phyloP scores from a whole-genome alignment of 306 rosid genomes.

The Glycyrrhiza uralensis region DNA sequence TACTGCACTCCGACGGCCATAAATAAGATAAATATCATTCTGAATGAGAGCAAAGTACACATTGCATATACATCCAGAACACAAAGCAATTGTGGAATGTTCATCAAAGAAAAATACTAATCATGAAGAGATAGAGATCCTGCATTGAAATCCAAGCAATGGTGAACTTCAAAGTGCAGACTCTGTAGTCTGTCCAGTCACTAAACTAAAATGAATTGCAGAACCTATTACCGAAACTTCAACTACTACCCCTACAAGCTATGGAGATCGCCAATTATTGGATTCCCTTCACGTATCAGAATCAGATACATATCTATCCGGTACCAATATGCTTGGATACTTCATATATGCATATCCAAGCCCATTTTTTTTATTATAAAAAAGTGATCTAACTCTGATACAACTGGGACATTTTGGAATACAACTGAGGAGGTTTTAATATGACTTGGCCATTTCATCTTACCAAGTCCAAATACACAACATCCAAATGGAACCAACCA shows the following conservation, averaged over 20 bases:
- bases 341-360: not conserved
- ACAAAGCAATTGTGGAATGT: not conserved
- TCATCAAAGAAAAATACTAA: not conserved
- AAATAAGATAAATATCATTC: conserved; percentile 13
- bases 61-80: not conserved
- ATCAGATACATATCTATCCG: not conserved
- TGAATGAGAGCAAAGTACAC: not conserved
- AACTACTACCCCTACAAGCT: not conserved
- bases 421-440: not conserved
- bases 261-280: not conserved
- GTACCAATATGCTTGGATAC: not conserved
- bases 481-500: not conserved
- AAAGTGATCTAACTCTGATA: not conserved
- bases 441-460: not conserved
- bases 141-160: conserved; percentile 17
- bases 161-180: not conserved
- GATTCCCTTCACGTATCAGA: not conserved
- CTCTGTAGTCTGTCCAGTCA: not conserved
- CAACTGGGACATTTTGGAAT: not conserved
- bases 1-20: conserved; percentile 52
- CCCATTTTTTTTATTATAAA: not conserved
- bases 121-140: not conserved
- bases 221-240: not conserved
- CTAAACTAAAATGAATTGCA: not conserved
- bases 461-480: not conserved